Evolutionary conservation across 371 early-diverging fungal species (phyloP).

Genomic region (Rhizopus arrhizus): DNA sequence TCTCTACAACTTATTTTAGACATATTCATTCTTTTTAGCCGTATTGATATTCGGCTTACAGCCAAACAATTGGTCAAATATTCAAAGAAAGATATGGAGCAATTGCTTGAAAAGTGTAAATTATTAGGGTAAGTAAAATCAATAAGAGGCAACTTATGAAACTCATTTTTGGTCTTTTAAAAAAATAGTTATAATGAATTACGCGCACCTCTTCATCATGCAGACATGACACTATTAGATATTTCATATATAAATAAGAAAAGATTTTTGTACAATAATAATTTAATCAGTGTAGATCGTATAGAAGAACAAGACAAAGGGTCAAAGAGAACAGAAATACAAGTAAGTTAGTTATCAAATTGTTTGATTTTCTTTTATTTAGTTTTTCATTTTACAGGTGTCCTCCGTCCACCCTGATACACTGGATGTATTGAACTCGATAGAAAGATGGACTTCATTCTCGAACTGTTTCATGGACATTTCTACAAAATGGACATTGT

Average conservation of each 20-base stretch:
- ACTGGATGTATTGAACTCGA: not conserved
- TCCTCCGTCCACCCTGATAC: conserved; percentile 24
- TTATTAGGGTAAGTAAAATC: conserved; percentile 25
- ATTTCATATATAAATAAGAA: conserved; percentile 36
- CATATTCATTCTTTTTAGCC: conserved; percentile 13
- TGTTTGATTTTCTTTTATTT: not conserved
- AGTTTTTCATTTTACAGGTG: conserved; percentile 15
- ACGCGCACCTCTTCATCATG: conserved; percentile 26
- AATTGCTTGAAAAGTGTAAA: conserved; percentile 24
- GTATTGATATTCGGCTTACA: conserved; percentile 37
- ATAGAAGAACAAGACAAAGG: conserved; percentile 37
- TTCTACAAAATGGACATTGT: conserved; percentile 19
- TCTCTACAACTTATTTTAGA: not conserved
- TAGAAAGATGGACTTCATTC: conserved; percentile 23
- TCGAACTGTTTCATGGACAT: conserved; percentile 4
- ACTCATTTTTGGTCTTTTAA: not conserved
- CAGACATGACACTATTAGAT: conserved; percentile 30
- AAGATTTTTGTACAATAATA: conserved; percentile 24
- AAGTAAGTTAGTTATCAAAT: conserved; percentile 20
- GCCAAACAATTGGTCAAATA: conserved; percentile 28
- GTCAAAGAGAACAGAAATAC: conserved; percentile 30
- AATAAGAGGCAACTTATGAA: not conserved
- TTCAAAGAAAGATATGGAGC: conserved; percentile 7
- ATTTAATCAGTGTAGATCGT: conserved; percentile 30
- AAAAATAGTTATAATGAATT: conserved; percentile 36